Evolutionary conservation across 495 filamentous ascomycete species (phyloP).

Genomic region (Penicillium verhagenii): DNA sequence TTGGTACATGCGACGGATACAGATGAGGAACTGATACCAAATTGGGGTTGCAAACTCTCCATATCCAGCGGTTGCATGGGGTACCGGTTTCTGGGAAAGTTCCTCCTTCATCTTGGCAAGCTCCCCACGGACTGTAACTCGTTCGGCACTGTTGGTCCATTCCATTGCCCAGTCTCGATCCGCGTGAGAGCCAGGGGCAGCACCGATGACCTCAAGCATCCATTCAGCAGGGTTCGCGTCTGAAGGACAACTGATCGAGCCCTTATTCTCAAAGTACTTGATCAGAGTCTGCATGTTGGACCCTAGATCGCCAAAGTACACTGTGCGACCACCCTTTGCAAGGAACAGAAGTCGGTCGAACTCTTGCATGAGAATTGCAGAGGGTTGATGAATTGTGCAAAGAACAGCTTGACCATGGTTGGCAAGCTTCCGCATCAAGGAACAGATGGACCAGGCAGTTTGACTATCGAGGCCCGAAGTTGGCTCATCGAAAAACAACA

Average conservation of each 20-base stretch:
- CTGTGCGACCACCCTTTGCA: conserved; percentile 61
- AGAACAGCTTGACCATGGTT: conserved; percentile 84
- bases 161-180: conserved; percentile 63
- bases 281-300: conserved; percentile 66
- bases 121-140: conserved; percentile 58
- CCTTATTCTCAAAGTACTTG: conserved; percentile 74
- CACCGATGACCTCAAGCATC: conserved; percentile 84
- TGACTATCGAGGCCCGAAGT: conserved; percentile 60
- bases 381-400: conserved; percentile 93
- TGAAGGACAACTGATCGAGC: conserved; percentile 55
- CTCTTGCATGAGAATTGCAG: conserved; percentile 84
- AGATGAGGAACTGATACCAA: conserved; percentile 41
- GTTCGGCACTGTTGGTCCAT: conserved; percentile 69
- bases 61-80: conserved; percentile 3
- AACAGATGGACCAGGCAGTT: conserved; percentile 72
- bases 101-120: conserved; percentile 30
- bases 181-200: conserved; percentile 66
- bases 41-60: conserved; percentile 50
- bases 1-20: conserved; percentile 44
- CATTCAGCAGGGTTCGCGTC: conserved; percentile 82
- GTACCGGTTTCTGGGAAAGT: not conserved
- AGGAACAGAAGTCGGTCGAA: conserved; percentile 88
- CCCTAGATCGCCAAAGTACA: conserved; percentile 79
- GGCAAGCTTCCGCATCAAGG: conserved; percentile 76
- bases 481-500: conserved; percentile 60